Base-by-base conservation (phyloP, 1,139 yeast species). In the Geotrichum histeridarum region DNA sequence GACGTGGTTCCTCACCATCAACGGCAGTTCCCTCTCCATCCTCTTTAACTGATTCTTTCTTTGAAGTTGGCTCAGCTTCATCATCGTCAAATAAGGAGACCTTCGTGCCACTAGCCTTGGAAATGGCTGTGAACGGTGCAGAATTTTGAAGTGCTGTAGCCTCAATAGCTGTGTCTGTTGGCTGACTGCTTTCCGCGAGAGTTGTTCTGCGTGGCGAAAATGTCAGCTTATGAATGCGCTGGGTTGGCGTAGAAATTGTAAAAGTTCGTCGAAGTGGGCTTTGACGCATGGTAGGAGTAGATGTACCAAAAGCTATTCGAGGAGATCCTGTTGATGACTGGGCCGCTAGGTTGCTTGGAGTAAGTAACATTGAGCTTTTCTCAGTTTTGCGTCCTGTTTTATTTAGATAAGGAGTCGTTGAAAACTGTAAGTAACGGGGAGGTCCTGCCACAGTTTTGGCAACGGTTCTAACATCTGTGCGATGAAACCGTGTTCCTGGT, bases 11-110 rank as follows among this genome's bases (percentile, higher is more conserved):
- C 36, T 52, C 48, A 2, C n/a, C 31, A 11, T 22, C 33, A 43
- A n/a, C 47, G 6, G 47, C 22, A 43, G 12, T 27, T 12, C 4
- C 27, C 4, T 43, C 17, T 3, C 39, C 48, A 8, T 11, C 36
- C 36, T 11, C 35, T 42, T 15, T 42, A 12, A 33, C 22, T 17
- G 11, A 8, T 27, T 17, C 31, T 17, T 8, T 9, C 43, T 15
- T 17, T 5, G 43, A 14, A 22, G 33, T 22, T 4, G 39, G 39
- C 39, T 37, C 44, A 8, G 8, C 42, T 15, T 36, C 42, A 6
- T 46, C 49, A 3, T 51, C 54, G 22, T 51, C 54, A 39, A 51
- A 46, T 14, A 51, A 35, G 18, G 54, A 51, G 11, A 42, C n/a
- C 31, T 48, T 46, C 32, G 18, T 36, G 12, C 42, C 44, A 4